Base-by-base conservation (phyloP, 352 stramenopile species). In the Phytophthora foliorum region DNA sequence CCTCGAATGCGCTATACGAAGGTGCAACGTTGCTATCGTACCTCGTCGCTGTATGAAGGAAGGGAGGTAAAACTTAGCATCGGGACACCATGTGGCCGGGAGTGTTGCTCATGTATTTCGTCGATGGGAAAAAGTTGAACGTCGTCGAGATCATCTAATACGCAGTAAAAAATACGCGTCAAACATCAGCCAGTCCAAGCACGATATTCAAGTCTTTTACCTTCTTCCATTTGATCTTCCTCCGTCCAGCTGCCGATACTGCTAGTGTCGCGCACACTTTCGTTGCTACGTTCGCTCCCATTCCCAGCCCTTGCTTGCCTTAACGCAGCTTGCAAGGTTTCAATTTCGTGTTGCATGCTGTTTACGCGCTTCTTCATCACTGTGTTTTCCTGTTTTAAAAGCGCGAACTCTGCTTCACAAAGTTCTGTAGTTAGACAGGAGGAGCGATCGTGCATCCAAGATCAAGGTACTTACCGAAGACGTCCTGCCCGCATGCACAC, bases 31-130 rank as follows among this genome's bases (percentile, higher is more conserved):
- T 44, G 38, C 6, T 44, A n/a, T 44, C 69, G 25, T 57, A 88
- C 84, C 57, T 88, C 80, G 51, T 92, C 84, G 21, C 72, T 75
- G 51, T 89, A 93, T 2, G 68, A 68, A 49, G 80, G 80, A 9
- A 93, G 64, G 2, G 62, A 59, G 19, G 56, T 56, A 57, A 93
- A 85, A 55, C 82, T 78, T 42, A 93, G 74, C 38, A 60, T 68
- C 2, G 85, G 83, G 39, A 93, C 72, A 6, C 38, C 59, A 21
- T 49, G 54, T 16, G 78, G 80, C 57, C 64, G 68, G 19, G 14
- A 41, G 8, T 65, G 38, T 2, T 58, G 39, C 10, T 48, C 52
- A 10, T 50, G 46, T 13, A 34, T 51, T 14, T 29, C 72, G 25
- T 29, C 52, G 39, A 24, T 39, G 14, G 57, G 53, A 25, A 63